phyloP scores from a whole-genome alignment of 768 basidiomycete species.

The Lactarius hatsudake region DNA sequence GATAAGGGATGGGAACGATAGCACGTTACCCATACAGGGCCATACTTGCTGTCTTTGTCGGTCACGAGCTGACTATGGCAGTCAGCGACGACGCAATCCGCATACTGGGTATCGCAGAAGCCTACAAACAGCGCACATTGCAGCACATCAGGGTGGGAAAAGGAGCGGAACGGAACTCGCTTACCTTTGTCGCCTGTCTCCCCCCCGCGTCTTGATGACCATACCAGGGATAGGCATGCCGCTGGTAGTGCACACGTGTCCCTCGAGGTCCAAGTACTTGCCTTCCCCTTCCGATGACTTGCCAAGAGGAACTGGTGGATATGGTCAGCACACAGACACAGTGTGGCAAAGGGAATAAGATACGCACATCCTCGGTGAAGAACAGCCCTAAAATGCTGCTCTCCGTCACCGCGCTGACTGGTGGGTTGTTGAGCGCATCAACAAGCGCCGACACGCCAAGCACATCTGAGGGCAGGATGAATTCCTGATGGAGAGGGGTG shows the following conservation, averaged over 20 bases:
- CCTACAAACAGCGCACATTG: conserved; percentile 14
- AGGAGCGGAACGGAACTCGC: conserved; percentile 17
- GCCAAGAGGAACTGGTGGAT: conserved; percentile 54
- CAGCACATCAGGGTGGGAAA: neutral
- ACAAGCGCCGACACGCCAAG: conserved; percentile 78
- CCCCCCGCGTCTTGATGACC: conserved; percentile 81
- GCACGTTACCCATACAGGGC: conserved; percentile 76
- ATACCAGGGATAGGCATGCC: conserved; percentile 66
- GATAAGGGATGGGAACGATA: conserved; percentile 68
- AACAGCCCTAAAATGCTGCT: conserved; percentile 81
- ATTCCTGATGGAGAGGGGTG: conserved; percentile 65
- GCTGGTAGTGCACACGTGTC: conserved; percentile 54
- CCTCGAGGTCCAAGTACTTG: conserved; percentile 78
- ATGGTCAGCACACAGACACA: neutral
- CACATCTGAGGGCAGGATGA: conserved; percentile 82
- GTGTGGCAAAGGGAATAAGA: neutral
- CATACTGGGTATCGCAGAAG: conserved; percentile 52
- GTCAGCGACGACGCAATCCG: conserved; percentile 55
- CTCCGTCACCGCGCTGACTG: conserved; percentile 60
- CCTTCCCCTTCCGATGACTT: conserved; percentile 83
- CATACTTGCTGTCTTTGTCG: conserved; percentile 60
- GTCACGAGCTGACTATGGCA: conserved; percentile 66
- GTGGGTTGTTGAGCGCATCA: conserved; percentile 69
- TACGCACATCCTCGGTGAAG: conserved; percentile 72
- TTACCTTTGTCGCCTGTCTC: conserved; percentile 63